Evolutionary conservation across 2,329 filamentous ascomycete species (phyloP).

Genomic region (Penicillium digitatum): DNA sequence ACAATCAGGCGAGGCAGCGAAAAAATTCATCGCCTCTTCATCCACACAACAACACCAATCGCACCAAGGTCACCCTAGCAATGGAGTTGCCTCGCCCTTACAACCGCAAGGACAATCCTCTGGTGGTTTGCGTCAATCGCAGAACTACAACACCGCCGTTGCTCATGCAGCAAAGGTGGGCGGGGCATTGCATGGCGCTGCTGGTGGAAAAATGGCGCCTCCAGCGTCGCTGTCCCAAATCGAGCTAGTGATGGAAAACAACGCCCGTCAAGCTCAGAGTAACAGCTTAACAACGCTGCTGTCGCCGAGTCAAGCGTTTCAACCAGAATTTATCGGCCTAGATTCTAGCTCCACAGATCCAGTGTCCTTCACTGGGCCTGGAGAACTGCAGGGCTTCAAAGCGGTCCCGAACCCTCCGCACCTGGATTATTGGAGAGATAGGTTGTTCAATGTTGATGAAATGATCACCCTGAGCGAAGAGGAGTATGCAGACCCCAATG

Average conservation of each 20-base stretch:
- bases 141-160: background rate
- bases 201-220: background rate
- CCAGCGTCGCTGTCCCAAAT: conserved; percentile 1
- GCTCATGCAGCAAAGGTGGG: background rate
- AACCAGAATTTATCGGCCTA: conserved; percentile 16
- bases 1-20: conserved; percentile 17
- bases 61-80: background rate
- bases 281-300: conserved; percentile 22
- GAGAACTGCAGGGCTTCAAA: conserved; percentile 40
- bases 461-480: conserved; percentile 69
- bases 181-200: background rate
- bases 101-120: conserved; percentile 1
- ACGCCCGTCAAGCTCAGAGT: conserved; percentile 10
- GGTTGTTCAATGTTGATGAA: conserved; percentile 70
- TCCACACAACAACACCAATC: conserved; percentile 5
- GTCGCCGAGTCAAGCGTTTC: conserved; percentile 17
- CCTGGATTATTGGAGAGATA: conserved; percentile 65
- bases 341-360: conserved; percentile 10
- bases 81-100: conserved; percentile 2
- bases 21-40: conserved; percentile 9
- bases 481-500: conserved; percentile 51
- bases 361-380: conserved; percentile 24
- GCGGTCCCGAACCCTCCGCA: conserved; percentile 64
- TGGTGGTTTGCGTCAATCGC: background rate
- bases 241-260: conserved; percentile 10